phyloP scores from a whole-genome alignment of 208 protist species.

The Trypanosomatidae sp. region DNA sequence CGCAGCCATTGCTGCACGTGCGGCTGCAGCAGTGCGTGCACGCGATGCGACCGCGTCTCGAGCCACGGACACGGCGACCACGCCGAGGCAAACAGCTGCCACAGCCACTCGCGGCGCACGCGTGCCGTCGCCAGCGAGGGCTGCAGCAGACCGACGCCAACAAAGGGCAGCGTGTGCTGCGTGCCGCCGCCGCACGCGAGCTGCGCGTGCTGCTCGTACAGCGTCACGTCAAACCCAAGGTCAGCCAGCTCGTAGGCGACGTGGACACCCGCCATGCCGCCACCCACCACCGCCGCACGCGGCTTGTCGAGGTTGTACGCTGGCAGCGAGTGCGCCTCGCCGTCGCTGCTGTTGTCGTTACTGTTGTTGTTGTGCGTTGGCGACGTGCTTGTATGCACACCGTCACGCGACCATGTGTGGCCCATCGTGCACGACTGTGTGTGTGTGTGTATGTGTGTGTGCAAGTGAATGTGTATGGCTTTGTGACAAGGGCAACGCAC shows the following conservation, averaged over 20 bases:
- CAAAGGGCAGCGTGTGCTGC: constrained; percentile 41
- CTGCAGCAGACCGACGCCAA: constrained; percentile 60
- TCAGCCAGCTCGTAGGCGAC: constrained; percentile 72
- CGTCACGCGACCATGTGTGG: not conserved
- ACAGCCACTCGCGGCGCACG: constrained; percentile 22
- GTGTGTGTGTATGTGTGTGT: too few relatives aligned
- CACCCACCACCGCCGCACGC: constrained; percentile 66
- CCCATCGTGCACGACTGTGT: not conserved
- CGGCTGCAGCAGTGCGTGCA: constrained; percentile 40
- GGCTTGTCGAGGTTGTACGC: constrained; percentile 12
- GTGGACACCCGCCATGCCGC: constrained; percentile 75
- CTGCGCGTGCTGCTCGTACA: constrained; percentile 39
- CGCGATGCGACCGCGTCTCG: constrained; percentile 29
- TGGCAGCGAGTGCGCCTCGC: not conserved
- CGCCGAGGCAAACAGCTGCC: constrained; percentile 17
- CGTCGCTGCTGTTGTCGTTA: too few relatives aligned
- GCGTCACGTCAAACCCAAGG: constrained; percentile 68
- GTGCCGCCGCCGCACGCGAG: constrained; percentile 43
- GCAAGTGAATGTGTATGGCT: too few relatives aligned
- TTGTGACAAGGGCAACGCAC: too few relatives aligned
- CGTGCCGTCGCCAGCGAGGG: constrained; percentile 22
- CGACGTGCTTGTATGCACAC: not conserved
- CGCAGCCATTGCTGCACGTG: constrained; percentile 56
- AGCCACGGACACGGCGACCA: constrained; percentile 33
- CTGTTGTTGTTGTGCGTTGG: not conserved